A percentile compares a stretch with the other conserved stretches of the same genome.
Evolutionary conservation across 139 green algal genomes (phyloP).

Genomic region (Limnomonas spitsbergensis): DNA sequence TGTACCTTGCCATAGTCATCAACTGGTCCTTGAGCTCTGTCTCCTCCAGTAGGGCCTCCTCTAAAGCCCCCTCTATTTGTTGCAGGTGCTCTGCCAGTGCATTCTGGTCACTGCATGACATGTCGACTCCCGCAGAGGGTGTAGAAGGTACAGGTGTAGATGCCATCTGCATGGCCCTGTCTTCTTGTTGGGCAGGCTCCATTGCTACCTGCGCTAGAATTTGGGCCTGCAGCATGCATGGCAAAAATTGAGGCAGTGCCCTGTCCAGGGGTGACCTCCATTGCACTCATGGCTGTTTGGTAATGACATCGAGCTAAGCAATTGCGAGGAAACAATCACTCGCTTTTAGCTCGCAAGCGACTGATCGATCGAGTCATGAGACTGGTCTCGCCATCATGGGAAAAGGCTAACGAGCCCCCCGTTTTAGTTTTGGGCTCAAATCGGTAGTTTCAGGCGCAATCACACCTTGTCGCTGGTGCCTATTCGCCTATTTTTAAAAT

Average conservation of each 20-base stretch:
- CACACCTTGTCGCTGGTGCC: too few species aligned
- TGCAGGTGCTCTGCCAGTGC: neutral
- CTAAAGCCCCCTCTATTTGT: neutral
- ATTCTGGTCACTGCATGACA: too few species aligned
- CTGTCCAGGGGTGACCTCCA: too few species aligned
- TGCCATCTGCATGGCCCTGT: too few species aligned
- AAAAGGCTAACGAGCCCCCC: neutral
- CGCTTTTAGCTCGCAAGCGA: neutral
- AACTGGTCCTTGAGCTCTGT: neutral
- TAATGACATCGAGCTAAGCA: neutral
- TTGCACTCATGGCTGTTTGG: neutral
- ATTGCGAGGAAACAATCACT: neutral
- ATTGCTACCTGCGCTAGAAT: neutral
- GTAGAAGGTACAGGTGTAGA: too few species aligned
- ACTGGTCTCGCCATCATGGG: neutral
- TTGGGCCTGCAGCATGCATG: neutral
- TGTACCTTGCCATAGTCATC: neutral
- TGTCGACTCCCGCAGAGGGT: too few species aligned
- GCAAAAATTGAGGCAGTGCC: neutral
- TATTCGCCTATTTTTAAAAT: slow-evolving; percentile 6
- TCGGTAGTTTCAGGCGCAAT: too few species aligned
- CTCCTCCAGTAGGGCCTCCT: neutral
- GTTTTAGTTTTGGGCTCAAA: neutral
- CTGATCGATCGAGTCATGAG: neutral
- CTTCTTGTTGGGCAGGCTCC: too few species aligned